Evolutionary conservation across 495 filamentous ascomycete genomes (phyloP).

Genomic region (Xylaria venustula): DNA sequence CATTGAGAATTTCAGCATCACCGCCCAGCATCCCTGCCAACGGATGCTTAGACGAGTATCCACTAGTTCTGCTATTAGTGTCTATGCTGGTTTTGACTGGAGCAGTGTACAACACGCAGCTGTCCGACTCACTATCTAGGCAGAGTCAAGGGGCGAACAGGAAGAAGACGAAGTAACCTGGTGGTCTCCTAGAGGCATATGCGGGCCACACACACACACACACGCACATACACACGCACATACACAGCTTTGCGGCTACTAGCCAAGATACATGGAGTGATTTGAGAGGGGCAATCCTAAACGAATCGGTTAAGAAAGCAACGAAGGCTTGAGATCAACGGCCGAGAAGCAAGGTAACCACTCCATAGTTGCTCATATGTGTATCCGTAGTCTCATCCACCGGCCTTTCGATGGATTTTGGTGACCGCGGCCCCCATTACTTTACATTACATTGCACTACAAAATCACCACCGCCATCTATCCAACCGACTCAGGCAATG

Average conservation of each 20-base stretch:
- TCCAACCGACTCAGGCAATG: constrained; percentile 3
- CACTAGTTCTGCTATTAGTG: constrained; percentile 6
- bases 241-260: constrained; percentile 2
- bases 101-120: constrained; percentile 24
- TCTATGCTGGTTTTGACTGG: constrained; percentile 9
- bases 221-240: neutral
- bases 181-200: neutral
- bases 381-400: constrained; percentile 29
- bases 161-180: constrained; percentile 7
- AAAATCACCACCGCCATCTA: constrained; percentile 1
- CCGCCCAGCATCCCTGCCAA: constrained; percentile 33
- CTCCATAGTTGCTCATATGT: constrained; percentile 32
- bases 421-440: constrained; percentile 2
- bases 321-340: constrained; percentile 24
- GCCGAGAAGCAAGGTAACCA: constrained; percentile 33
- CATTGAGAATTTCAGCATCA: constrained; percentile 30
- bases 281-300: constrained; percentile 17
- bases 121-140: constrained; percentile 22
- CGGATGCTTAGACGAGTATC: constrained; percentile 1
- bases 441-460: neutral
- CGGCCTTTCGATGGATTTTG: constrained; percentile 1
- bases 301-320: constrained; percentile 20
- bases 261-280: constrained; percentile 5
- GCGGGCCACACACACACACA: neutral
- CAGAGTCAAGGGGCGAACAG: constrained; percentile 6